These are phyloP conservation scores for Aspergillus sparsus DNA, from an alignment of 495 filamentous ascomycete genomes.

Conservation along the genomic window DNA sequence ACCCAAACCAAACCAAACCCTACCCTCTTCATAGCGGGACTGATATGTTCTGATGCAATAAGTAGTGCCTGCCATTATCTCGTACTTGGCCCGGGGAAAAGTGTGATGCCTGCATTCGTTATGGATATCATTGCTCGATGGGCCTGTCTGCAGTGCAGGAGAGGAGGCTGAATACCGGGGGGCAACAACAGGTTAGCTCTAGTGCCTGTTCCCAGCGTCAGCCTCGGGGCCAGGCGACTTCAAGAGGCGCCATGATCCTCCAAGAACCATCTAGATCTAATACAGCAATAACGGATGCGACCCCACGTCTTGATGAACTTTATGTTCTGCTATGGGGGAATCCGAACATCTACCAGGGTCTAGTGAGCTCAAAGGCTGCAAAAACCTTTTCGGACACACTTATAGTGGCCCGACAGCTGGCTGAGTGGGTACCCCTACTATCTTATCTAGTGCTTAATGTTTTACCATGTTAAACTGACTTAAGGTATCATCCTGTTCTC, in stretches of 20 bases:
- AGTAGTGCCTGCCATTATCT: not conserved
- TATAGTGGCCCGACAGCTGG: not conserved
- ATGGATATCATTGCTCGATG: not conserved
- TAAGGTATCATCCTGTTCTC: not conserved
- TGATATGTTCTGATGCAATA: not conserved
- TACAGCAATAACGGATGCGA: not conserved
- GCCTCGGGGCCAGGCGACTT: not conserved
- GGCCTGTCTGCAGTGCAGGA: not conserved
- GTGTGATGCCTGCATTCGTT: not conserved
- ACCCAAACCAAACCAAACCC: not conserved
- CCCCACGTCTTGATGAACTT: not conserved
- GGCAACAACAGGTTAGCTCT: not conserved
- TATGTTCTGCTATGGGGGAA: not conserved
- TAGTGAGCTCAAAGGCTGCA: not conserved
- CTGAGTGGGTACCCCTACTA: not conserved
- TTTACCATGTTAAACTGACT: not conserved
- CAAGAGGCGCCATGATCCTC: not conserved
- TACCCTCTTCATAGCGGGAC: not conserved
- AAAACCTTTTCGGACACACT: not conserved
- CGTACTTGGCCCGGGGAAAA: not conserved
- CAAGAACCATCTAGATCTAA: not conserved
- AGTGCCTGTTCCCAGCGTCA: not conserved
- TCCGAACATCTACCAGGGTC: not conserved
- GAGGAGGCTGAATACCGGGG: not conserved
- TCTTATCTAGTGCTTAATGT: not conserved